Evolutionary conservation across 192 early-diverging fungal species (phyloP).

Genomic region (Coemansia sp.): DNA sequence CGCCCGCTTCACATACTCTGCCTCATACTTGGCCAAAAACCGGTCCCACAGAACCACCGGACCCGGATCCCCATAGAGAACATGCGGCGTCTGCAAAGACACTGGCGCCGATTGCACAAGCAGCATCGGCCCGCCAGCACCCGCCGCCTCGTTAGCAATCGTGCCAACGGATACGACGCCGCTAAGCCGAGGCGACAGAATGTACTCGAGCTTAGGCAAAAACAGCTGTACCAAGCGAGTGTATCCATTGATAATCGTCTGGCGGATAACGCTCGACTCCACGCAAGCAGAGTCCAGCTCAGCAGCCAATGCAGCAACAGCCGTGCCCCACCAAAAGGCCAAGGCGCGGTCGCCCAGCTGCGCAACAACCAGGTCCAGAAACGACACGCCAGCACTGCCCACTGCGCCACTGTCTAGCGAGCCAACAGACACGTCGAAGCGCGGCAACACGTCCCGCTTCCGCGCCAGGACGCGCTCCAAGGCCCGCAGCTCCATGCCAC

Average conservation of each 20-base stretch:
- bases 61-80: constrained; percentile 2
- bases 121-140: neutral
- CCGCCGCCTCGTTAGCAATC: neutral
- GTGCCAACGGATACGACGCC: constrained; percentile 13
- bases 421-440: constrained; percentile 25
- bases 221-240: constrained; percentile 35
- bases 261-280: constrained; percentile 17
- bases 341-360: constrained; percentile 21
- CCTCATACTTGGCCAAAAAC: constrained; percentile 20
- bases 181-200: constrained; percentile 15
- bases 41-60: constrained; percentile 27
- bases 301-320: constrained; percentile 15
- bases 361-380: constrained; percentile 17
- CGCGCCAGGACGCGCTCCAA: constrained; percentile 44
- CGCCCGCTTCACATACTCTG: constrained; percentile 25
- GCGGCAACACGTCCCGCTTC: constrained; percentile 27
- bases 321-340: constrained; percentile 44
- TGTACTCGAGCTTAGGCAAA: constrained; percentile 28
- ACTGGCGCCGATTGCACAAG: neutral
- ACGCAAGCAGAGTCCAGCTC: constrained; percentile 13
- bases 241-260: constrained; percentile 29
- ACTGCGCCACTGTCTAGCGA: constrained; percentile 6
- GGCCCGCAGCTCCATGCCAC: constrained; percentile 26
- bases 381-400: neutral
- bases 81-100: neutral